Conservation (phyloP, 495 filamentous ascomycete genomes). For the Aspergillus diversus region DNA sequence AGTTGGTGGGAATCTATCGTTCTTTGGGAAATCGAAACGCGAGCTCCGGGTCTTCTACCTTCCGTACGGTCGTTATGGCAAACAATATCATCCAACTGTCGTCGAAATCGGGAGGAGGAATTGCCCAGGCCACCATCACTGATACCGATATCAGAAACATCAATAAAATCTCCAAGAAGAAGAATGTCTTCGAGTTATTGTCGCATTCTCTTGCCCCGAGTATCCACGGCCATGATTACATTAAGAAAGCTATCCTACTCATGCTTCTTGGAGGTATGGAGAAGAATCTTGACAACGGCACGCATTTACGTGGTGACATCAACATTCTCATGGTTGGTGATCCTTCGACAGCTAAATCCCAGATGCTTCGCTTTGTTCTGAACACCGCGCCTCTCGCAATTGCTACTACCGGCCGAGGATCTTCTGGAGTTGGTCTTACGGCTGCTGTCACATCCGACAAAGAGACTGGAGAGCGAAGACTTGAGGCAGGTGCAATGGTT, state of each 20-base stretch:
- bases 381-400: slow-evolving; percentile 98
- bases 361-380: slow-evolving; percentile 94
- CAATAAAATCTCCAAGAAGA: slow-evolving; percentile 96
- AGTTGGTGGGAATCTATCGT: slow-evolving; percentile 91
- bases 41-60: slow-evolving; percentile 80
- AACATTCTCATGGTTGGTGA: slow-evolving; percentile 99
- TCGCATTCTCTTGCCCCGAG: slow-evolving; percentile 97
- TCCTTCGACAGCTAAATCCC: slow-evolving; percentile 97
- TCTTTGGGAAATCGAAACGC: slow-evolving; percentile 94
- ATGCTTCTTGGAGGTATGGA: slow-evolving; percentile 99
- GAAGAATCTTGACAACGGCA: slow-evolving; percentile 98
- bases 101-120: slow-evolving; percentile 93
- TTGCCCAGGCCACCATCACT: slow-evolving; percentile 91
- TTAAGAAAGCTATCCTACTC: slow-evolving; percentile 96
- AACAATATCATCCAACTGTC: slow-evolving; percentile 96
- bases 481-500: slow-evolving; percentile 99
- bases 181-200: slow-evolving; percentile 87
- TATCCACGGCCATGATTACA: slow-evolving; percentile 96
- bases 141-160: slow-evolving; percentile 98
- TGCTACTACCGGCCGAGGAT: slow-evolving; percentile 95
- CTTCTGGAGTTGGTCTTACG: slow-evolving; percentile 97
- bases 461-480: slow-evolving; percentile 91
- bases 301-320: slow-evolving; percentile 97
- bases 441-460: slow-evolving; percentile 96
- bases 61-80: slow-evolving; percentile 89